A percentile compares a stretch with the other conserved stretches of the same genome.
phyloP scores from a whole-genome alignment of 306 rosid species.

The Begonia fuchsioides region DNA sequence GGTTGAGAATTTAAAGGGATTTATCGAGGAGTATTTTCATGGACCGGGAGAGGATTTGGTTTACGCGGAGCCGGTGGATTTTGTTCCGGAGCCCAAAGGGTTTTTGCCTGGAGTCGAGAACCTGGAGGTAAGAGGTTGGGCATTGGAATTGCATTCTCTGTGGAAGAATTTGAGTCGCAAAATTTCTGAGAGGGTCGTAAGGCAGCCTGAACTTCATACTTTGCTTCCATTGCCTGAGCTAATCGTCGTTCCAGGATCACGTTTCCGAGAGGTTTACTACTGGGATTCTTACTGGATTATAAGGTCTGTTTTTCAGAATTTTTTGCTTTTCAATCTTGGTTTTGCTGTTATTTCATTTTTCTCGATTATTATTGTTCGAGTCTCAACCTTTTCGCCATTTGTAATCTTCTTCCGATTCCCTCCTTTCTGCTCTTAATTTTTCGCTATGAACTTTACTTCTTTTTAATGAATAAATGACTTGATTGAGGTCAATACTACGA shows the following conservation, averaged over 20 bases:
- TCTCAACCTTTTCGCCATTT: no score
- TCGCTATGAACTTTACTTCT: no score
- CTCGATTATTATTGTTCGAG: no score
- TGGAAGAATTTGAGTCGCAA: constrained; percentile 68
- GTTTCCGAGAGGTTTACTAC: constrained; percentile 77
- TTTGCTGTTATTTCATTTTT: no score
- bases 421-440: not conserved
- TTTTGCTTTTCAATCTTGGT: constrained; percentile 2
- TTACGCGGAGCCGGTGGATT: constrained; percentile 44
- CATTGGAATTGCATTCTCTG: constrained; percentile 47
- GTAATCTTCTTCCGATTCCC: not conserved
- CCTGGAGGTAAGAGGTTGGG: constrained; percentile 57
- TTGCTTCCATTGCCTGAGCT: constrained; percentile 48
- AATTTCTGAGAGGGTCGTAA: constrained; percentile 20
- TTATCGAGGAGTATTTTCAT: constrained; percentile 20
- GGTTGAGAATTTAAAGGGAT: constrained; percentile 21
- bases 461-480: not conserved
- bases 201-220: constrained; percentile 44
- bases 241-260: constrained; percentile 55
- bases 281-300: constrained; percentile 97
- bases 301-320: constrained; percentile 22
- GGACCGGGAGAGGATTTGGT: constrained; percentile 63
- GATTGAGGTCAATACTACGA: not conserved
- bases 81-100: constrained; percentile 33
- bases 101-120: constrained; percentile 56